These are phyloP conservation scores for Colletotrichum musicola DNA, from an alignment of 2,329 filamentous ascomycete species.

Conservation along the genomic window DNA sequence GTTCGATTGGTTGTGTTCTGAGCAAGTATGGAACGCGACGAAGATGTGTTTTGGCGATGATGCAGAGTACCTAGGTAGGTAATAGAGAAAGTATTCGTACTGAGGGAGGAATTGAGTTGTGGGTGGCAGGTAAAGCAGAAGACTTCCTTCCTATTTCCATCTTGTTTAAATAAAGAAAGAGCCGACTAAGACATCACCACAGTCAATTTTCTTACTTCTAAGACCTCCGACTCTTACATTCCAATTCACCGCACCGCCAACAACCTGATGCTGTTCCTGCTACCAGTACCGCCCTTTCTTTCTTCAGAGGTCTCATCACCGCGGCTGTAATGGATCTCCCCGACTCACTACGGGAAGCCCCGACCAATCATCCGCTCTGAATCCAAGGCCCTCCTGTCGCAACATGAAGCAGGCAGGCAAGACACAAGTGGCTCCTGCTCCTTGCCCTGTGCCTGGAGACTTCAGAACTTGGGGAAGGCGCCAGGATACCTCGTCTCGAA, in stretches of 20 bases:
- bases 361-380: conserved; percentile 1
- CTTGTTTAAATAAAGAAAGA: too few species aligned
- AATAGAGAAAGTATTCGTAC: too few species aligned
- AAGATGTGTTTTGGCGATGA: neutral
- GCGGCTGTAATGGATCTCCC: neutral
- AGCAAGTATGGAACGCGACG: neutral
- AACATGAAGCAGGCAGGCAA: conserved; percentile 16
- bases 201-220: too few species aligned
- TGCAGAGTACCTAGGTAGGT: too few species aligned
- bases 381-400: conserved; percentile 4
- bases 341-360: neutral
- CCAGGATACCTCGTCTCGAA: neutral
- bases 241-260: too few species aligned
- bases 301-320: conserved; percentile 9
- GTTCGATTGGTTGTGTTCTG: neutral
- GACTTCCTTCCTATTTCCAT: too few species aligned
- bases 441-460: neutral
- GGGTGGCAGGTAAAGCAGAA: too few species aligned
- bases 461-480: conserved; percentile 17
- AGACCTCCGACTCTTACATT: too few species aligned
- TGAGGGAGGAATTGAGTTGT: too few species aligned
- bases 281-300: neutral
- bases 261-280: neutral
- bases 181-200: too few species aligned
- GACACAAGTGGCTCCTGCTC: neutral